Conservation (phyloP, 768 basidiomycete genomes). For the Glaciozyma antarctica region DNA sequence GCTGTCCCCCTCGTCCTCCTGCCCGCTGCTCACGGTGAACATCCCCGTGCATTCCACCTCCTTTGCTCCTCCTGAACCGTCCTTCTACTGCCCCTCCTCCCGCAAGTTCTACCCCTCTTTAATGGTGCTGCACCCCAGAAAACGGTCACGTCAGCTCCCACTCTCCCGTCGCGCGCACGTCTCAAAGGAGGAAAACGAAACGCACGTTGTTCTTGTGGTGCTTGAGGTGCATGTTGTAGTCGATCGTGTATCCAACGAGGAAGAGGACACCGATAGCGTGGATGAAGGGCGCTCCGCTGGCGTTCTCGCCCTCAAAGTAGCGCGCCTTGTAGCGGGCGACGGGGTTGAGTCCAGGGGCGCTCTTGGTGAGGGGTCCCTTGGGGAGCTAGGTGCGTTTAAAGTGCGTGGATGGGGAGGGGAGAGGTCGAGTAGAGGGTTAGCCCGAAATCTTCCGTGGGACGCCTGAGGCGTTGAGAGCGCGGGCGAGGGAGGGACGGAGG, state of each 20-base stretch:
- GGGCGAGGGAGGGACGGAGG: not conserved
- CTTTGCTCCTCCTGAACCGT: too few species aligned
- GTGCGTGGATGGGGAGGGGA: not conserved
- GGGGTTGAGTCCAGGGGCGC: constrained; percentile 43
- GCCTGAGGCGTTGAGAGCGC: too few species aligned
- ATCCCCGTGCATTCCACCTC: too few species aligned
- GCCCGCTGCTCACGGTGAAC: too few species aligned
- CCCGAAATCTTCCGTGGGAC: not conserved
- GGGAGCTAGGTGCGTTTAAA: constrained; percentile 49
- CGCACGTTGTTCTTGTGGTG: too few species aligned
- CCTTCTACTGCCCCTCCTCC: too few species aligned
- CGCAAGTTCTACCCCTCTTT: too few species aligned
- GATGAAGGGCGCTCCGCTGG: constrained; percentile 54
- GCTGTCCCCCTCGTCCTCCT: too few species aligned
- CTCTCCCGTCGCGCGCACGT: too few species aligned
- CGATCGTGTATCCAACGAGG: constrained; percentile 71
- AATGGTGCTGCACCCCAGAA: too few species aligned
- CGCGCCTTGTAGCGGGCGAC: constrained; percentile 60
- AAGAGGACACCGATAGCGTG: constrained; percentile 59
- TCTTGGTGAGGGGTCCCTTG: constrained; percentile 61
- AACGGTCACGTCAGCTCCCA: too few species aligned
- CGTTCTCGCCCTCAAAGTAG: constrained; percentile 78
- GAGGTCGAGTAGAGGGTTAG: not conserved
- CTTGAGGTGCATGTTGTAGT: constrained; percentile 4
- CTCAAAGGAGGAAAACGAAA: too few species aligned